Evolutionary conservation across 2,329 filamentous ascomycete species (phyloP).

Genomic region (Ambrosiella beaveri): DNA sequence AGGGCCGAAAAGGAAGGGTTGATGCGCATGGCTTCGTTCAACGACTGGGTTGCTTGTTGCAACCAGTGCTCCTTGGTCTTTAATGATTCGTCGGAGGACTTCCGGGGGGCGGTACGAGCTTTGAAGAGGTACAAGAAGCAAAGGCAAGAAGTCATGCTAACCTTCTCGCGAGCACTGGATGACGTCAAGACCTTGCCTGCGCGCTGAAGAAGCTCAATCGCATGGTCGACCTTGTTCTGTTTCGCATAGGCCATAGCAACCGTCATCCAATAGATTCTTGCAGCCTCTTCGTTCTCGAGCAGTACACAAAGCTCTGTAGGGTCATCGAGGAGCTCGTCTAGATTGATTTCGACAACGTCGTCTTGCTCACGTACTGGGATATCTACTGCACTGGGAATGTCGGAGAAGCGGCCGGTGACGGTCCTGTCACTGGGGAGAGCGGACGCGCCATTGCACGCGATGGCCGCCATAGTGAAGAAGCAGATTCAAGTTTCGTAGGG

Average conservation of each 20-base stretch:
- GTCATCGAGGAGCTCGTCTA: slow-evolving; percentile 81
- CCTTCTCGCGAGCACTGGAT: slow-evolving; percentile 61
- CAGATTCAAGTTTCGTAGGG: not conserved
- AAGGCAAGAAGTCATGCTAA: slow-evolving; percentile 66
- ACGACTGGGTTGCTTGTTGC: slow-evolving; percentile 69
- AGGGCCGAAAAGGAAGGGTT: slow-evolving; percentile 85
- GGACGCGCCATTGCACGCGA: slow-evolving; percentile 24
- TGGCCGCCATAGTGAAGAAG: slow-evolving; percentile 8
- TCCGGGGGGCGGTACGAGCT: slow-evolving; percentile 58
- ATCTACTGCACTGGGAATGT: slow-evolving; percentile 48
- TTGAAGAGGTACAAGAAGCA: slow-evolving; percentile 89
- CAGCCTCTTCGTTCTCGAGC: slow-evolving; percentile 82
- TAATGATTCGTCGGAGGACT: slow-evolving; percentile 43
- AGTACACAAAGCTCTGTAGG: slow-evolving; percentile 88
- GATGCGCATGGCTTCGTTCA: slow-evolving; percentile 90
- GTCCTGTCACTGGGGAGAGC: slow-evolving; percentile 22
- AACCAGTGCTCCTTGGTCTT: slow-evolving; percentile 91
- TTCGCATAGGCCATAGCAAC: slow-evolving; percentile 94
- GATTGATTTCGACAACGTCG: slow-evolving; percentile 77
- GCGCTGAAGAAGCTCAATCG: slow-evolving; percentile 55
- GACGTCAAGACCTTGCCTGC: slow-evolving; percentile 55
- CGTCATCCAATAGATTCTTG: slow-evolving; percentile 94
- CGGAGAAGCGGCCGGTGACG: slow-evolving; percentile 41
- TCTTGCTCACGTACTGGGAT: slow-evolving; percentile 49
- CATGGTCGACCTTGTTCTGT: slow-evolving; percentile 79